phyloP scores from a whole-genome alignment of 2,329 filamentous ascomycete genomes.

The Rhinocladiella similis region DNA sequence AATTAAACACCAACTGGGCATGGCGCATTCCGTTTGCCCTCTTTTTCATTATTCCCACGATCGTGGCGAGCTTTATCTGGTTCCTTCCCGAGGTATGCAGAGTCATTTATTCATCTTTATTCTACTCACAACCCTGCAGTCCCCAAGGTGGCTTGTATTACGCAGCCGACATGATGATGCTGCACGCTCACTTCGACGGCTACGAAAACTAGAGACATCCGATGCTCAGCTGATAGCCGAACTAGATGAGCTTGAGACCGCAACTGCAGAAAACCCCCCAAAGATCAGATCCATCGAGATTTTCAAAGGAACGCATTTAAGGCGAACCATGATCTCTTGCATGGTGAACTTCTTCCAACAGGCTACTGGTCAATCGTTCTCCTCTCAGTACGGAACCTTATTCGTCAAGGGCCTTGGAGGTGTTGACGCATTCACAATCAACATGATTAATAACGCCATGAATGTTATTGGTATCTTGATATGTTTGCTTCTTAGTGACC shows the following conservation, averaged over 20 bases:
- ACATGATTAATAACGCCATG: slow-evolving; percentile 16
- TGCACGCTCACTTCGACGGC: slow-evolving; percentile 25
- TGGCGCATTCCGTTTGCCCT: slow-evolving; percentile 39
- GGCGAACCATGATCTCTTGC: slow-evolving; percentile 28
- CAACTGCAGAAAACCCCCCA: slow-evolving; percentile 19
- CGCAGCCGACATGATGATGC: slow-evolving; percentile 34
- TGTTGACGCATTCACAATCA: slow-evolving; percentile 27
- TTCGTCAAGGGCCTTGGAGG: slow-evolving; percentile 28
- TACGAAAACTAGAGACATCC: slow-evolving; percentile 20
- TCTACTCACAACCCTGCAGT: background rate
- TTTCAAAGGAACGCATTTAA: slow-evolving; percentile 23
- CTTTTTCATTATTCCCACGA: slow-evolving; percentile 37
- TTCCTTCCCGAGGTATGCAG: slow-evolving; percentile 33
- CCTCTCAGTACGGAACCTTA: slow-evolving; percentile 27
- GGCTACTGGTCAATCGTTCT: slow-evolving; percentile 27
- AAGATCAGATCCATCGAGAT: slow-evolving; percentile 27
- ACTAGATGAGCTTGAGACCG: background rate
- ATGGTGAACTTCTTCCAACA: slow-evolving; percentile 31
- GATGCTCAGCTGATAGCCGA: background rate
- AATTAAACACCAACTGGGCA: slow-evolving; percentile 32
- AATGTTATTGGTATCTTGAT: background rate
- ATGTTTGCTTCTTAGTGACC: background rate
- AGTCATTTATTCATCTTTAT: too few species aligned
- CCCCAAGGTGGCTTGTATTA: slow-evolving; percentile 34
- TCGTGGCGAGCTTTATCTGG: slow-evolving; percentile 32